Percentiles rank a stretch among this genome's conserved stretches.
Evolutionary conservation across 1,284 basidiomycete genomes (phyloP).

Genomic region (Gomphus bonarii): DNA sequence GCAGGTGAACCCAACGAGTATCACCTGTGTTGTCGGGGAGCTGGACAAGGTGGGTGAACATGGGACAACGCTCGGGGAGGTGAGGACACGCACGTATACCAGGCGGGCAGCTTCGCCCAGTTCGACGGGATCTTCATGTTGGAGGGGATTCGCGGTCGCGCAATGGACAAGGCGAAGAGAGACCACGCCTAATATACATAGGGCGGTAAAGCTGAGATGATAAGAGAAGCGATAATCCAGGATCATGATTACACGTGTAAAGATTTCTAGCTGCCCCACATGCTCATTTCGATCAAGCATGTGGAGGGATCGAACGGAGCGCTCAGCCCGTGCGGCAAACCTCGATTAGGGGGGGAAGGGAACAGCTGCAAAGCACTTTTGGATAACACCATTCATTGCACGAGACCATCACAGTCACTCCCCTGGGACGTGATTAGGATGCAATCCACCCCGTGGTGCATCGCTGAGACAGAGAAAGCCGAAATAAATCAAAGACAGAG

Average conservation of each 20-base stretch:
- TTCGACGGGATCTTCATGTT: background rate
- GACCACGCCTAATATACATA: background rate
- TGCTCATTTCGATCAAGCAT: background rate
- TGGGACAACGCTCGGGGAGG: background rate
- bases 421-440: too few relatives aligned
- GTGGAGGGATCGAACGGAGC: background rate
- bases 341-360: too few relatives aligned
- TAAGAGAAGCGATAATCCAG: background rate
- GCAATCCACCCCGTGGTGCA: too few relatives aligned
- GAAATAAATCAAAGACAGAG: too few relatives aligned
- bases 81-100: slow-evolving; percentile 3
- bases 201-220: background rate
- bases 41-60: slow-evolving; percentile 16
- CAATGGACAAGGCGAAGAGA: background rate
- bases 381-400: too few relatives aligned
- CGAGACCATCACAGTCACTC: too few relatives aligned
- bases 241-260: background rate
- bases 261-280: background rate
- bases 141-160: background rate
- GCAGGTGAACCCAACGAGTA: slow-evolving; percentile 33
- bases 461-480: too few relatives aligned
- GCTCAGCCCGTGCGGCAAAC: too few relatives aligned
- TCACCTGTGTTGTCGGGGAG: slow-evolving; percentile 31
- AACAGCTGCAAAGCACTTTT: too few relatives aligned
- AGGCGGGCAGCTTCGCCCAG: slow-evolving; percentile 1